These are phyloP conservation scores for Neonothopanus nambi DNA, from an alignment of 1,284 basidiomycete species.

Conservation along the genomic window DNA sequence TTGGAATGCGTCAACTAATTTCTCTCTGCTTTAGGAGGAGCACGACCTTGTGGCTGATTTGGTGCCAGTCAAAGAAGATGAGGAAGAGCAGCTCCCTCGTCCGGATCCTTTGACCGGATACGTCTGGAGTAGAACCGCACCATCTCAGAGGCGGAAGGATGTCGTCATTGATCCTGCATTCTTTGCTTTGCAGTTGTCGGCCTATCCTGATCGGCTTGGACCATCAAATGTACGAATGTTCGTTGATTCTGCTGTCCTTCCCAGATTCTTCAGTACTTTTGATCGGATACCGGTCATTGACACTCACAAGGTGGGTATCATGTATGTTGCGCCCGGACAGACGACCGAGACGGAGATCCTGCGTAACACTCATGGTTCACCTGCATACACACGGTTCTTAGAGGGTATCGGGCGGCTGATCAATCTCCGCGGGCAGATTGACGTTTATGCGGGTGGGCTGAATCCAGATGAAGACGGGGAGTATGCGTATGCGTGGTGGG, in stretches of 20 bases:
- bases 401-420: slow-evolving; percentile 89
- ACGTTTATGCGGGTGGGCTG: slow-evolving; percentile 94
- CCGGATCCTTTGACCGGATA: slow-evolving; percentile 77
- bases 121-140: slow-evolving; percentile 83
- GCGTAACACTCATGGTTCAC: slow-evolving; percentile 89
- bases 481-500: slow-evolving; percentile 98
- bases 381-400: slow-evolving; percentile 92
- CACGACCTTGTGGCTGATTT: background rate
- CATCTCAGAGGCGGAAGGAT: slow-evolving; percentile 83
- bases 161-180: slow-evolving; percentile 87
- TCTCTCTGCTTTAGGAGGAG: background rate
- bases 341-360: slow-evolving; percentile 86
- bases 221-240: slow-evolving; percentile 47
- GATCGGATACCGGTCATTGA: slow-evolving; percentile 95
- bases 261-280: slow-evolving; percentile 65
- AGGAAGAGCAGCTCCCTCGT: slow-evolving; percentile 31
- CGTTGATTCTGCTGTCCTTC: slow-evolving; percentile 54
- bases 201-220: slow-evolving; percentile 59
- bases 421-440: slow-evolving; percentile 86
- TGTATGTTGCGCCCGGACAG: slow-evolving; percentile 96
- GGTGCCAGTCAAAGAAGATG: slow-evolving; percentile 15
- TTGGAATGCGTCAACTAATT: background rate
- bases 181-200: slow-evolving; percentile 85
- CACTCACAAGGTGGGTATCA: slow-evolving; percentile 94
- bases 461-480: slow-evolving; percentile 89